phyloP scores from a whole-genome alignment of 805 yeast species.

The Komagataella populi region DNA sequence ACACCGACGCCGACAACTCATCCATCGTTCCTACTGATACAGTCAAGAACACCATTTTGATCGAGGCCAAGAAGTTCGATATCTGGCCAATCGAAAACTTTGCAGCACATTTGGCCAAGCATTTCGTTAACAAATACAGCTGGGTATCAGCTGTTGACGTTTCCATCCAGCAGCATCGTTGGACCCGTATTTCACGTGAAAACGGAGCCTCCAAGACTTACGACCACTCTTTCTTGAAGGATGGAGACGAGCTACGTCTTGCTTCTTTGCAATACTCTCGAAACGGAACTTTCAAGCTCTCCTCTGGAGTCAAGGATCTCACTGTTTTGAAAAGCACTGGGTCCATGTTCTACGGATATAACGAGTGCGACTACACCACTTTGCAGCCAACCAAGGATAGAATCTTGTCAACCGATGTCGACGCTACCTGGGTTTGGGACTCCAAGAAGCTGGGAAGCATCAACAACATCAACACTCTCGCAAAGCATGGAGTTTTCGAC shows the following conservation, averaged over 20 bases:
- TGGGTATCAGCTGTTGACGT: constrained; percentile 68
- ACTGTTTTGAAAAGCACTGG: constrained; percentile 85
- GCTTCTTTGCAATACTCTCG: constrained; percentile 39
- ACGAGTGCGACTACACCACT: constrained; percentile 81
- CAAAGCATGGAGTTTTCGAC: constrained; percentile 57
- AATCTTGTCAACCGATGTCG: constrained; percentile 77
- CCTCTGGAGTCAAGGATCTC: constrained; percentile 64
- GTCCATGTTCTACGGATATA: constrained; percentile 82
- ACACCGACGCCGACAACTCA: constrained; percentile 79
- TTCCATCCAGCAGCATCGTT: constrained; percentile 55
- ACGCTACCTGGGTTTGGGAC: constrained; percentile 58
- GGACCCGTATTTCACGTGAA: constrained; percentile 61
- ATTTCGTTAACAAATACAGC: constrained; percentile 62
- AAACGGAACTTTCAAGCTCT: constrained; percentile 38
- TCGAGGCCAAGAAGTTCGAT: constrained; percentile 70
- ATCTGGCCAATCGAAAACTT: constrained; percentile 88
- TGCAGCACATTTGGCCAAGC: constrained; percentile 74
- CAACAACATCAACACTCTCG: constrained; percentile 30
- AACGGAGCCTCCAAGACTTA: constrained; percentile 48
- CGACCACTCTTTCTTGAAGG: constrained; percentile 74
- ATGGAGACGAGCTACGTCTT: constrained; percentile 70
- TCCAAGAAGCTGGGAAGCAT: constrained; percentile 34
- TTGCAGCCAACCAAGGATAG: constrained; percentile 75
- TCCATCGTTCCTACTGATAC: constrained; percentile 93
- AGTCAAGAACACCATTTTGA: constrained; percentile 75